A percentile compares a stretch with the other conserved stretches of the same genome.
phyloP scores from a whole-genome alignment of 345 rosid genomes.

The Linum tenue region DNA sequence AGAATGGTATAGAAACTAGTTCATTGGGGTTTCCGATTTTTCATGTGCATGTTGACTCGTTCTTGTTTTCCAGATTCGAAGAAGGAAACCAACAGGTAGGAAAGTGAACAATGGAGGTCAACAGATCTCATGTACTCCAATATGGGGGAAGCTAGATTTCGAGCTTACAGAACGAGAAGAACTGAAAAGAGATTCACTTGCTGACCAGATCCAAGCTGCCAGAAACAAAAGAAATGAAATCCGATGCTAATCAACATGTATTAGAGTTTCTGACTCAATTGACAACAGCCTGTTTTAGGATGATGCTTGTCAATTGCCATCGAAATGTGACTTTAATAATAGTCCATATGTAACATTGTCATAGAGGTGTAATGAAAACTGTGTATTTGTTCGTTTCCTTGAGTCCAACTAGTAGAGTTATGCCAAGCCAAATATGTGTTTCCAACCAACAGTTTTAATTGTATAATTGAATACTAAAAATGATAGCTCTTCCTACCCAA shows the following conservation, averaged over 20 bases:
- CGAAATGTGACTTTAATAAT: too few relatives aligned
- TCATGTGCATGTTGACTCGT: neutral
- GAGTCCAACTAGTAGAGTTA: too few relatives aligned
- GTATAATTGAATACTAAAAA: too few relatives aligned
- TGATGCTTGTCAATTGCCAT: too few relatives aligned
- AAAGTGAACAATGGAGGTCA: constrained; percentile 23
- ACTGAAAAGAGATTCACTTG: constrained; percentile 47
- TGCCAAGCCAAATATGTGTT: too few relatives aligned
- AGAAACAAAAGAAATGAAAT: constrained; percentile 37
- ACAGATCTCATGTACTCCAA: constrained; percentile 23
- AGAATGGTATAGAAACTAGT: neutral
- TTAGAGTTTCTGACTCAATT: too few relatives aligned
- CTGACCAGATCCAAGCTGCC: constrained; percentile 77
- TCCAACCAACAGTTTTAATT: too few relatives aligned
- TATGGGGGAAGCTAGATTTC: constrained; percentile 52
- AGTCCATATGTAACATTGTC: too few relatives aligned
- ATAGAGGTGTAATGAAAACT: too few relatives aligned
- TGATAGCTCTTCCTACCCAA: too few relatives aligned
- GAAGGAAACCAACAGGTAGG: constrained; percentile 35
- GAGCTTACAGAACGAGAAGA: constrained; percentile 50
- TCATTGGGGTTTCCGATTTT: neutral
- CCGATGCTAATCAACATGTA: neutral
- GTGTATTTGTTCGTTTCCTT: too few relatives aligned
- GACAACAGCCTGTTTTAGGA: too few relatives aligned
- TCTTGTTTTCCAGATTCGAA: constrained; percentile 42